Evolutionary conservation across 805 yeast genomes (phyloP), one percentile per base, ranked within the genome.

Genomic region (Saccharomycopsis javanensis): DNA sequence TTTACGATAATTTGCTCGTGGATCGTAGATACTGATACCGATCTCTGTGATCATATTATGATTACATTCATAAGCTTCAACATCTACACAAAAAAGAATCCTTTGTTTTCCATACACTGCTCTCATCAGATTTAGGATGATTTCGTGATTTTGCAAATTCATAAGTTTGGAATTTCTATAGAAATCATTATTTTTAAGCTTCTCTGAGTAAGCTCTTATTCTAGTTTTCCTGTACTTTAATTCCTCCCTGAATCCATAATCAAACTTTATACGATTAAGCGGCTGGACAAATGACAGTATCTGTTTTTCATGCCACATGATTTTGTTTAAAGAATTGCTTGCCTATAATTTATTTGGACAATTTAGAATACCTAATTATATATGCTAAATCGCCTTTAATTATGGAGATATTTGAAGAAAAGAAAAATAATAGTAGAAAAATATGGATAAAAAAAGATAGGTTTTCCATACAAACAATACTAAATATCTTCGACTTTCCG

Each of bases 21-120:
- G 85, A 61, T 81, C 84, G 64, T 74, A 80, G 1, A 82, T 75
- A 4, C 82, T 69, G 1, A 82, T 70, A 0, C 86, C 86, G 51
- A 82, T 74, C 63, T 82, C 86, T 0, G 85, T 81, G 6, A 82
- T 70, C 6, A 67, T 57, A 20, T 69, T 64, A 13, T 68, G 69
- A 60, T 76, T 67, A 25, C 63, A 60, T 63, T 82, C 86, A 69
- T 67, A 80, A 0, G 85, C 85, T 64, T 82, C 87, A 1, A 80
- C 69, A 65, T 82, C 86, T 50, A 82, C 67, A 13, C 78, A 71
- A 53, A 81, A 69, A n/a, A 77, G 68, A 2, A 72, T 68, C 6
- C 70, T 65, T 31, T 59, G 60, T 46, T 62, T 64, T 1, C 64
- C 35, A 33, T 64, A 62, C 55, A 59, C 59, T 27, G 16, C 10